phyloP scores from a whole-genome alignment of 2,329 filamentous ascomycete genomes.

The Diplodia seriata region DNA sequence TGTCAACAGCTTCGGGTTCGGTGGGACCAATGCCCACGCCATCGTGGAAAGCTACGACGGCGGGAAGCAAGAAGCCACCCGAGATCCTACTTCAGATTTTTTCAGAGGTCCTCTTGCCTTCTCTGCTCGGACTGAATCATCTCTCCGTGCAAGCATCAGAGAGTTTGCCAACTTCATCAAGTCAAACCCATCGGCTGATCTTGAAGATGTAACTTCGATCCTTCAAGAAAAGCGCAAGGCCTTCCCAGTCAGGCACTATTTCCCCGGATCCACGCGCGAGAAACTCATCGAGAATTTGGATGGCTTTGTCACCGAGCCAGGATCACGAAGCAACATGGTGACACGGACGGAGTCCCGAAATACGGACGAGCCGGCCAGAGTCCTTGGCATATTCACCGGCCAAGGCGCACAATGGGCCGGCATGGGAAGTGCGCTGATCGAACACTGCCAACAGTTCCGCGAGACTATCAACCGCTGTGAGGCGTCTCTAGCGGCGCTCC shows the following conservation, averaged over 20 bases:
- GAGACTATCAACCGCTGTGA: slow-evolving; percentile 40
- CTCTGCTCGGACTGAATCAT: slow-evolving; percentile 31
- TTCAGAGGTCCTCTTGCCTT: slow-evolving; percentile 30
- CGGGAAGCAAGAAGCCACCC: background rate
- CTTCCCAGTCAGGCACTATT: slow-evolving; percentile 28
- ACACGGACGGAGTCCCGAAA: background rate
- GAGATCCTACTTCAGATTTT: too few species aligned
- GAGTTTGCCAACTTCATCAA: slow-evolving; percentile 20
- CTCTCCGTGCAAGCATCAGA: slow-evolving; percentile 21
- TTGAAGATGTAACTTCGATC: slow-evolving; percentile 34
- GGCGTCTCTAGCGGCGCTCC: slow-evolving; percentile 21
- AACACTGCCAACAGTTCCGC: slow-evolving; percentile 36
- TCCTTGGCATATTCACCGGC: slow-evolving; percentile 52
- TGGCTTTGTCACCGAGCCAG: background rate
- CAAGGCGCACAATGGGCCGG: slow-evolving; percentile 53
- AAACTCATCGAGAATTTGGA: slow-evolving; percentile 23
- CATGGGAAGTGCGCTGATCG: slow-evolving; percentile 51
- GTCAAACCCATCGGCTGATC: background rate
- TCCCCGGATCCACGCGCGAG: slow-evolving; percentile 13
- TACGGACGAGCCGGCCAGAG: slow-evolving; percentile 4
- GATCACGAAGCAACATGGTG: background rate
- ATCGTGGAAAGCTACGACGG: slow-evolving; percentile 37
- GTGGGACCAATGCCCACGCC: slow-evolving; percentile 40
- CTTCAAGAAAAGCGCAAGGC: slow-evolving; percentile 34
- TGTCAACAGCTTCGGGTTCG: slow-evolving; percentile 40